These are phyloP conservation scores for Pleomassaria siparia DNA, from an alignment of 2,329 filamentous ascomycete genomes.

Conservation along the genomic window DNA sequence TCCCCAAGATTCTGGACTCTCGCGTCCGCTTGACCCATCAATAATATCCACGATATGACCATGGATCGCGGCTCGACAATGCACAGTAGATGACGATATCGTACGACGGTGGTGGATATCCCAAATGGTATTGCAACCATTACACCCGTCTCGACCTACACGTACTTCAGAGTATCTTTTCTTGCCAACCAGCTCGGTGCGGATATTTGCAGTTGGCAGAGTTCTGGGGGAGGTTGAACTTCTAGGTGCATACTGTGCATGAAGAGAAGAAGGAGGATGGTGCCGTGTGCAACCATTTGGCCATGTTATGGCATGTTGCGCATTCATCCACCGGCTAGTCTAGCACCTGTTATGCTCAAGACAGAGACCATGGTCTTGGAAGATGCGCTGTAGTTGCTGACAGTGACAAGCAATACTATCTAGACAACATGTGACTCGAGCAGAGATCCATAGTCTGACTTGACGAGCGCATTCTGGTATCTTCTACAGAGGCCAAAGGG, in stretches of 20 bases:
- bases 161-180: conserved; percentile 4
- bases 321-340: conserved; percentile 13
- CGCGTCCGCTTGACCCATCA: background rate
- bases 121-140: background rate
- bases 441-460: background rate
- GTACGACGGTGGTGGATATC: background rate
- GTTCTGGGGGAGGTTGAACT: background rate
- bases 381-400: background rate
- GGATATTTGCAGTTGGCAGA: conserved; percentile 5
- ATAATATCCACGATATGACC: background rate
- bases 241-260: conserved; percentile 3
- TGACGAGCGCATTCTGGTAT: background rate
- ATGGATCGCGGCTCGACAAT: background rate
- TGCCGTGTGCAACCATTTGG: background rate
- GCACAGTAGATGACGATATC: background rate
- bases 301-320: background rate
- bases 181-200: conserved; percentile 3
- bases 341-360: background rate
- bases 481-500: conserved; percentile 6
- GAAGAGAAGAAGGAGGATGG: too few relatives aligned
- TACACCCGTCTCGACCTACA: background rate
- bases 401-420: background rate
- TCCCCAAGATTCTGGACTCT: background rate
- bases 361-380: conserved; percentile 2
- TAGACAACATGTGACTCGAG: background rate